phyloP scores from a whole-genome alignment of 164 flowering plant genomes.

The Platanus orientalis region DNA sequence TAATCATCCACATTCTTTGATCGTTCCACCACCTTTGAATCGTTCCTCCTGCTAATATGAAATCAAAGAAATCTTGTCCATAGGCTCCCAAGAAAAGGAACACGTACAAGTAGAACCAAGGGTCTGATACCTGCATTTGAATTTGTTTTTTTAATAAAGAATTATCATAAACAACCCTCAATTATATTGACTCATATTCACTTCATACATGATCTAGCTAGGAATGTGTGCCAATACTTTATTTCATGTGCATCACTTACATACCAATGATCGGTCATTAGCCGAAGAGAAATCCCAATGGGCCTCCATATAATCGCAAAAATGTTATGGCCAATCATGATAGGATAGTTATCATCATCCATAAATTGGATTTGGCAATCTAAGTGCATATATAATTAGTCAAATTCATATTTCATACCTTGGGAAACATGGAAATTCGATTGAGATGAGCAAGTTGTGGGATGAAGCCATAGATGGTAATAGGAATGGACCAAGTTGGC shows the following conservation, averaged over 20 bases:
- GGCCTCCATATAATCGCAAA: no score
- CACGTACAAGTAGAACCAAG: conserved; percentile 47
- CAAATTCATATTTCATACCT: conserved; percentile 51
- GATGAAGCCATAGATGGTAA: conserved; percentile 47
- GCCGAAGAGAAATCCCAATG: no score
- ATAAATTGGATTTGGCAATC: no score
- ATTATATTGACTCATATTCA: background rate
- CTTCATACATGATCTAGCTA: background rate
- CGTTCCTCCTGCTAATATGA: conserved; percentile 26
- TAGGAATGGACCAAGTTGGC: conserved; percentile 49
- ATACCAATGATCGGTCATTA: no score
- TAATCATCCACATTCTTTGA: conserved; percentile 71
- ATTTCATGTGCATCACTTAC: no score
- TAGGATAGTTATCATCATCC: no score
- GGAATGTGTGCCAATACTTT: background rate
- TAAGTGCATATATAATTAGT: no score
- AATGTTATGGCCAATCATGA: no score
- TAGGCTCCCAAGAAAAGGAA: conserved; percentile 59
- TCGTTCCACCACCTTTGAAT: conserved; percentile 65
- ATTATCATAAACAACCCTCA: background rate
- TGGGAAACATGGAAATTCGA: conserved; percentile 45
- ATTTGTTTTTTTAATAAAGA: no score
- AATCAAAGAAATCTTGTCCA: conserved; percentile 51
- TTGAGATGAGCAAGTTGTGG: conserved; percentile 61
- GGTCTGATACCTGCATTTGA: conserved; percentile 38